A percentile compares a stretch with the other conserved stretches of the same genome.
phyloP scores from a whole-genome alignment of 805 yeast species.

The Kluyveromyces aestuarii region DNA sequence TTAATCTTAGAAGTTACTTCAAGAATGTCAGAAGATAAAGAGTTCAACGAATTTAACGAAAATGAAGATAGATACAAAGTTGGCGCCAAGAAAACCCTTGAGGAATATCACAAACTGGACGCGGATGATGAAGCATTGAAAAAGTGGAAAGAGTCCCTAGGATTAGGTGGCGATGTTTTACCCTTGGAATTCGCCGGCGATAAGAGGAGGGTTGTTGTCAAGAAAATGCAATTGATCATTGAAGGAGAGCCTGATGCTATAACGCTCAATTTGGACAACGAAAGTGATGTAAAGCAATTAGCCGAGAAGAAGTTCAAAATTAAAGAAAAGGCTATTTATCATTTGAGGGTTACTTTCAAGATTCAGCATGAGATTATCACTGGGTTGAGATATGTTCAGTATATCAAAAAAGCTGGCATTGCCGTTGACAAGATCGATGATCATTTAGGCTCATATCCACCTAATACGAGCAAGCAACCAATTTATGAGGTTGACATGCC shows the following conservation, averaged over 20 bases:
- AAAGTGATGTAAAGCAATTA: constrained; percentile 45
- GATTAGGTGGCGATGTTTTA: constrained; percentile 52
- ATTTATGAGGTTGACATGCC: constrained; percentile 54
- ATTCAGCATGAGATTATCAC: constrained; percentile 88
- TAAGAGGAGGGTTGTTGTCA: constrained; percentile 65
- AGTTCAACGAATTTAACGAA: constrained; percentile 23
- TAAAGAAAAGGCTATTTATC: constrained; percentile 70
- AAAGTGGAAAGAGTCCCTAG: constrained; percentile 87
- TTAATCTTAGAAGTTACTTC: neutral
- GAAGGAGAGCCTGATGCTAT: constrained; percentile 60
- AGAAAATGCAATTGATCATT: constrained; percentile 63
- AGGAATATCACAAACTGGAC: constrained; percentile 73
- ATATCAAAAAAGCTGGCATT: constrained; percentile 79
- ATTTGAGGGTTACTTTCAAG: constrained; percentile 63
- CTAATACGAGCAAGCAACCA: constrained; percentile 74
- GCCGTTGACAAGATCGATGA: constrained; percentile 80
- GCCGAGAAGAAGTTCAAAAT: constrained; percentile 62
- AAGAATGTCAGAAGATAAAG: constrained; percentile 29
- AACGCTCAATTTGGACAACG: constrained; percentile 57
- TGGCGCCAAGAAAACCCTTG: constrained; percentile 61
- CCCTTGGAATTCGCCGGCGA: constrained; percentile 62
- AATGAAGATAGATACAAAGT: constrained; percentile 26
- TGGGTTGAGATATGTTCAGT: constrained; percentile 79
- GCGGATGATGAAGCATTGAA: constrained; percentile 85
- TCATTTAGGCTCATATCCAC: constrained; percentile 86